These are phyloP conservation scores for Daldinia loculata DNA, from an alignment of 495 filamentous ascomycete species.

Conservation along the genomic window DNA sequence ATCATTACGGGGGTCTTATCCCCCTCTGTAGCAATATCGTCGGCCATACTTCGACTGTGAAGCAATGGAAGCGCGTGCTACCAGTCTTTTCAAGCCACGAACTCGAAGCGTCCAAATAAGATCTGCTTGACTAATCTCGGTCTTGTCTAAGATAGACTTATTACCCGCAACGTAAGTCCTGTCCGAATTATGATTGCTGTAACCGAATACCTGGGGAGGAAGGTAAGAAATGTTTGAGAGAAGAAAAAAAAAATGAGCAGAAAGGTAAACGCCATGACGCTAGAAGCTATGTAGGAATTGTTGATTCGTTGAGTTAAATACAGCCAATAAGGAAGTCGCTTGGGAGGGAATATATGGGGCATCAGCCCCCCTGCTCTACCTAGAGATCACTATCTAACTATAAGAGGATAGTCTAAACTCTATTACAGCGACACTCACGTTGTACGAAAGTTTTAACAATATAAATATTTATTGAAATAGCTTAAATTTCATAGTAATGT, in stretches of 20 bases:
- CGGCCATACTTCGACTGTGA: constrained; percentile 59
- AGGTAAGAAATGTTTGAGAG: neutral
- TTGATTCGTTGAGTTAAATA: constrained; percentile 16
- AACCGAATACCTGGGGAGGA: neutral
- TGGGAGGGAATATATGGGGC: constrained; percentile 17
- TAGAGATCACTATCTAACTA: constrained; percentile 16
- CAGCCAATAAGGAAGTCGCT: constrained; percentile 17
- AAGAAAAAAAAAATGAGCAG: constrained; percentile 9
- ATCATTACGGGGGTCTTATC: constrained; percentile 42
- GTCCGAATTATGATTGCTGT: neutral
- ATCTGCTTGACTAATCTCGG: neutral
- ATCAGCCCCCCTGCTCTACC: neutral
- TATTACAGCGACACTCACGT: constrained; percentile 26
- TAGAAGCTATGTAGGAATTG: constrained; percentile 6
- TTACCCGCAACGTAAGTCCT: neutral
- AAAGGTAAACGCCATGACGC: constrained; percentile 6
- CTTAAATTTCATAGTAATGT: too few species aligned
- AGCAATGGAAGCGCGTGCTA: constrained; percentile 64
- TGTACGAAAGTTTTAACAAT: neutral
- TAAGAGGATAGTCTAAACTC: constrained; percentile 35
- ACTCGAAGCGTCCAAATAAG: neutral
- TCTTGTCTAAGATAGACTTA: neutral
- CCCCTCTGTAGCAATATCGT: constrained; percentile 37
- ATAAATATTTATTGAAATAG: too few species aligned
- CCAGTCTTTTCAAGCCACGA: constrained; percentile 49